Conservation (phyloP, 371 early-diverging fungal genomes). For the Umbelopsis sp. region DNA sequence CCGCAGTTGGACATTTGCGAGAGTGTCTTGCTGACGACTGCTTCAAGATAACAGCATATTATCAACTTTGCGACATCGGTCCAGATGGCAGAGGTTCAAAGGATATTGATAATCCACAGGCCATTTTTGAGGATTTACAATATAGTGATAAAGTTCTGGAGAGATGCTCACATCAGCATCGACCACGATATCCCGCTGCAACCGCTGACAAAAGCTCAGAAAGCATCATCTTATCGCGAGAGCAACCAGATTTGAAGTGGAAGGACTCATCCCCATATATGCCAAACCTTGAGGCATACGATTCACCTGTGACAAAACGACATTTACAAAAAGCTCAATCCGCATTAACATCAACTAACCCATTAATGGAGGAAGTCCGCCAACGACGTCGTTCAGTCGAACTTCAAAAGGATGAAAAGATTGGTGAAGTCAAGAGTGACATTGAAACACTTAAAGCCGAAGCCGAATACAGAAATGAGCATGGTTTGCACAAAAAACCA, state of each 20-base stretch:
- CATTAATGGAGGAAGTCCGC: constrained; percentile 1
- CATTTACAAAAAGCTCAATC: constrained; percentile 15
- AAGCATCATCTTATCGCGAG: background rate
- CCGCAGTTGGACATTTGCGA: constrained; percentile 28
- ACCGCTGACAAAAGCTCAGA: background rate
- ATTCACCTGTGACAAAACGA: constrained; percentile 10
- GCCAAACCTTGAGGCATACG: constrained; percentile 12
- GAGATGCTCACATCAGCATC: constrained; percentile 15
- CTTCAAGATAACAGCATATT: constrained; percentile 42
- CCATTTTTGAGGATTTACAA: constrained; percentile 13
- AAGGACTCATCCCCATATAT: constrained; percentile 13
- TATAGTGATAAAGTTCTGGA: constrained; percentile 13
- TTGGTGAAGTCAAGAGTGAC: constrained; percentile 28
- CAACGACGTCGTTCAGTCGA: constrained; percentile 26
- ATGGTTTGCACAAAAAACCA: constrained; percentile 47
- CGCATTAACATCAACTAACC: constrained; percentile 8
- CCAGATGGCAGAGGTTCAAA: constrained; percentile 28
- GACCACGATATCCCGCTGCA: background rate
- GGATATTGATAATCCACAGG: constrained; percentile 9
- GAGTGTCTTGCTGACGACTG: constrained; percentile 32
- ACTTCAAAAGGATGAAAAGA: constrained; percentile 30
- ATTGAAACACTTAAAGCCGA: constrained; percentile 31
- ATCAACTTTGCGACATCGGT: constrained; percentile 45
- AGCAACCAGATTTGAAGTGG: constrained; percentile 7
- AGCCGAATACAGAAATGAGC: constrained; percentile 43